Evolutionary conservation across 495 filamentous ascomycete species (phyloP), one percentile per base, ranked within the genome.

Genomic region (Xylaria bambusicola): DNA sequence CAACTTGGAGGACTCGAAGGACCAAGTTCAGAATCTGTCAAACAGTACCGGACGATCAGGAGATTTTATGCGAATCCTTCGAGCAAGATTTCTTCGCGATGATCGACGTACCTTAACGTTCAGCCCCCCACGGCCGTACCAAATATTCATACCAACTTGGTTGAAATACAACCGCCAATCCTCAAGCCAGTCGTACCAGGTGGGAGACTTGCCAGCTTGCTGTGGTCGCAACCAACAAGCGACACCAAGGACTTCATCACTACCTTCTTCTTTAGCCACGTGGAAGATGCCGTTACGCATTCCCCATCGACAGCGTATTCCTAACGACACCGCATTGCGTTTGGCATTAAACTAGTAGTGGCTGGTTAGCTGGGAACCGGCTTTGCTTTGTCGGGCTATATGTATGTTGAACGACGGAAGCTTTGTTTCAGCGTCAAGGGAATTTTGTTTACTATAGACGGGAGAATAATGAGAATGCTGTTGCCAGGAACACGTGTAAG

Each of bases 191-290:
- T 77, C 71, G n/a, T 71, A 63, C 82, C 85, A 88, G 45, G 72
- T 75, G 46, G 75, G 69, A 12, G 76, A 74, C 41, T 77, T 60
- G n/a, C 65, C 61, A 10, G 71, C 64, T 2, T 65, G 66, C 17
- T 71, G 71, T 0, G 86, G 86, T 0, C 78, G 76, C 46, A 84
- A 73, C 87, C 86, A 89, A 79, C 84, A 86, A 52, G 82, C 78
- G 52, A 85, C 79, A 6, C 87, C 87, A 48, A 87, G 74, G 31
- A 88, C 76, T 27, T 75, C 74, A 40, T 73, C 69, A 42, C 62
- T 69, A 13, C 62, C 63, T 4, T 73, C 67, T 52, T 84, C 77
- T 71, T 84, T 86, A 29, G 86, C 86, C 46, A 88, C 79, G 66
- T 81, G 82, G 68, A 88, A 86, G 41, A 88, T 80, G 47, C 77